A percentile compares a stretch with the other conserved stretches of the same genome.
Evolutionary conservation across 306 rosid species (phyloP).

Genomic region (Potentilla sterilis): DNA sequence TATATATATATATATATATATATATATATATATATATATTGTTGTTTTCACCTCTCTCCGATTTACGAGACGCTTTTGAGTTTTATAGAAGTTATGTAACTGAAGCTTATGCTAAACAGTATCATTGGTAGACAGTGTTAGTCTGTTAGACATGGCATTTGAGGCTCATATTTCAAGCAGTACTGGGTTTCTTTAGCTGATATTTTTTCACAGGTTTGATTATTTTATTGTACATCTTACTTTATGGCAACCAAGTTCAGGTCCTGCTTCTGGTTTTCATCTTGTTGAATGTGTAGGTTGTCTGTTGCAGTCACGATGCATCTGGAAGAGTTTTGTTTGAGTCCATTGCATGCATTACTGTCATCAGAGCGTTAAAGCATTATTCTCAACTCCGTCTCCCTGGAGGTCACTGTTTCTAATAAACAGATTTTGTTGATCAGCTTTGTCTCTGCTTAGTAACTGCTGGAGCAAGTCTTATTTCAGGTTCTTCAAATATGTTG

Average conservation of each 20-base stretch:
- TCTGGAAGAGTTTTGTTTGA: conserved; percentile 76
- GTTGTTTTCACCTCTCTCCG: not conserved
- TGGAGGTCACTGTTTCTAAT: conserved; percentile 31
- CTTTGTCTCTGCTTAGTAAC: conserved; percentile 72
- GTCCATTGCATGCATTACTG: conserved; percentile 69
- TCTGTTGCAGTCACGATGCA: conserved; percentile 53
- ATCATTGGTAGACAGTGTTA: conserved; percentile 56
- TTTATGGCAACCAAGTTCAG: conserved; percentile 3
- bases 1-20: too few species aligned
- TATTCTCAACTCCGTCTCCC: conserved; percentile 46
- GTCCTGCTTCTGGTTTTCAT: conserved; percentile 31
- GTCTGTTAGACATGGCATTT: conserved; percentile 44
- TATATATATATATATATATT: not conserved
- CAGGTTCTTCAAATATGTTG: conserved; percentile 79
- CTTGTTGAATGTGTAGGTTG: conserved; percentile 57
- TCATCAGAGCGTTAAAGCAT: conserved; percentile 52
- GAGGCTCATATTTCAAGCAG: conserved; percentile 57
- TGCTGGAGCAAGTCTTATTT: conserved; percentile 78
- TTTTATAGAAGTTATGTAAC: not conserved
- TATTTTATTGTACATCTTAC: conserved; percentile 19
- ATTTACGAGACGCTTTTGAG: not conserved
- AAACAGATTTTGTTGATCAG: conserved; percentile 68
- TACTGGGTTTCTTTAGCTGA: conserved; percentile 77
- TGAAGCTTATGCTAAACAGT: not conserved
- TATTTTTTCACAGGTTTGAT: conserved; percentile 75